These are phyloP conservation scores for Cornus suecica DNA, from an alignment of 148 eudicot genomes.

Conservation along the genomic window DNA sequence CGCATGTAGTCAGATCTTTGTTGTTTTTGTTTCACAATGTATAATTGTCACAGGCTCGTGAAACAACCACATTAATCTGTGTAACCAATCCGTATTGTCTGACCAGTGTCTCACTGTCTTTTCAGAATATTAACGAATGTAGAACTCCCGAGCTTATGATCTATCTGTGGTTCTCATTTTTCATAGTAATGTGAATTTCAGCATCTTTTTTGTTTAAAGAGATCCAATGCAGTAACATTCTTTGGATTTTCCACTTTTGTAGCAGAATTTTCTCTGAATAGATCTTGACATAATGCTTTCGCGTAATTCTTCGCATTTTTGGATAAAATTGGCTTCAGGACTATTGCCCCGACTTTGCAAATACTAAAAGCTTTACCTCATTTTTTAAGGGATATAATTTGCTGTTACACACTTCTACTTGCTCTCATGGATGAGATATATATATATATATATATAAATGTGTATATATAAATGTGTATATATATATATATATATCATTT, in stretches of 20 bases:
- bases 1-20: neutral
- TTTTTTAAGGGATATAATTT: too few relatives aligned
- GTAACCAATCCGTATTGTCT: too few relatives aligned
- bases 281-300: neutral
- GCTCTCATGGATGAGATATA: too few relatives aligned
- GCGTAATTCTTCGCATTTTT: neutral
- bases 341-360: neutral
- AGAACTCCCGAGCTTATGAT: neutral
- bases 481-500: too few relatives aligned
- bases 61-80: neutral
- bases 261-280: too few relatives aligned
- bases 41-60: neutral
- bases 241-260: neutral
- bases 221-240: neutral
- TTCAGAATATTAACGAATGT: too few relatives aligned
- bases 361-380: too few relatives aligned
- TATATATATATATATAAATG: too few relatives aligned
- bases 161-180: neutral
- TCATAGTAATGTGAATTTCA: neutral
- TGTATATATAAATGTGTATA: too few relatives aligned
- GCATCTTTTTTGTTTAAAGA: neutral
- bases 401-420: neutral
- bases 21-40: neutral
- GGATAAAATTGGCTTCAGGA: too few relatives aligned
- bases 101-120: neutral